Percentiles rank a stretch among this genome's conserved stretches.
These are phyloP conservation scores for Cryptosporidium sp. DNA, from an alignment of 169 alveolate species.

Conservation along the genomic window DNA sequence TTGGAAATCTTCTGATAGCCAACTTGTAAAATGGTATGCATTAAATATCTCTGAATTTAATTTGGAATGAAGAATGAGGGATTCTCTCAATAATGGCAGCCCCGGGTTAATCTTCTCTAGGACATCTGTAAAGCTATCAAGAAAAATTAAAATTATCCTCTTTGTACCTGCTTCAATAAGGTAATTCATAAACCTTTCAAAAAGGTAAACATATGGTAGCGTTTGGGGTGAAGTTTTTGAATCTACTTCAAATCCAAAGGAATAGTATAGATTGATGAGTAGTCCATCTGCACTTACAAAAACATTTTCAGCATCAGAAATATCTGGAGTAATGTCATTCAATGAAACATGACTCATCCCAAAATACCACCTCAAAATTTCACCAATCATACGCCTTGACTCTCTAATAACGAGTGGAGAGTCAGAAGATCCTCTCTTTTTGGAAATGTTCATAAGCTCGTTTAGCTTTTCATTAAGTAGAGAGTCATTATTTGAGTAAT, in stretches of 20 bases:
- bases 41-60: constrained; percentile 34
- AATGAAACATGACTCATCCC: constrained; percentile 38
- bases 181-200: constrained; percentile 62
- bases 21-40: constrained; percentile 28
- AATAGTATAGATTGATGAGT: constrained; percentile 37
- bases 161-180: constrained; percentile 71
- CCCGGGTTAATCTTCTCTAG: constrained; percentile 69
- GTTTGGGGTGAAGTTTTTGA: constrained; percentile 52
- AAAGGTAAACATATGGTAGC: constrained; percentile 47
- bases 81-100: constrained; percentile 16
- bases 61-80: constrained; percentile 36
- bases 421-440: not conserved
- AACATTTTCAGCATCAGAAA: constrained; percentile 69
- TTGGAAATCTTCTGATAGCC: constrained; percentile 62
- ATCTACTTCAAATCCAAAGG: constrained; percentile 46
- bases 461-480: constrained; percentile 25
- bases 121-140: constrained; percentile 13
- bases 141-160: constrained; percentile 31
- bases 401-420: constrained; percentile 35
- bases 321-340: constrained; percentile 69
- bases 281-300: constrained; percentile 69
- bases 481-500: constrained; percentile 15
- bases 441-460: constrained; percentile 30
- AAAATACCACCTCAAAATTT: constrained; percentile 67
- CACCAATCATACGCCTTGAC: constrained; percentile 29